phyloP scores from a whole-genome alignment of 257 asterid species.

The Petrea volubilis region DNA sequence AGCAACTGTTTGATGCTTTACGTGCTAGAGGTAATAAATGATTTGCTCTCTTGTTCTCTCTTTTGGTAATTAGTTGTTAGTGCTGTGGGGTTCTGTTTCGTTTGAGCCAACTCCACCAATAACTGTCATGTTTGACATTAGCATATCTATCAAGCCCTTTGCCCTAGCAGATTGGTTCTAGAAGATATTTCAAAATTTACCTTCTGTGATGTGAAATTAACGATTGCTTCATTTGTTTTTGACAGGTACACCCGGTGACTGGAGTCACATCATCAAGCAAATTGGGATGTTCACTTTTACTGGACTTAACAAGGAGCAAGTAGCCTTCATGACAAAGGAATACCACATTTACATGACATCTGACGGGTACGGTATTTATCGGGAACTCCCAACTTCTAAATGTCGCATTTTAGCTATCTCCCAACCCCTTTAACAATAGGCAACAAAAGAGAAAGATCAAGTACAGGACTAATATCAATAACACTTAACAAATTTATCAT shows the following conservation, averaged over 20 bases:
- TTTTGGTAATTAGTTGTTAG: neutral
- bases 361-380: slow-evolving; percentile 65
- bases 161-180: neutral
- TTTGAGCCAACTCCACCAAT: neutral
- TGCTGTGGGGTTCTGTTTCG: neutral
- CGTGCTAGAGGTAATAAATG: slow-evolving; percentile 56
- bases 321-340: slow-evolving; percentile 82
- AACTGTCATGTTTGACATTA: neutral
- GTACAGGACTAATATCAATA: too few species aligned
- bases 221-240: slow-evolving; percentile 3
- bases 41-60: neutral
- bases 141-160: neutral
- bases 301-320: slow-evolving; percentile 80
- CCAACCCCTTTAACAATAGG: neutral
- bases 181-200: too few species aligned
- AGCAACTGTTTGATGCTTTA: slow-evolving; percentile 81
- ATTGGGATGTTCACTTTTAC: slow-evolving; percentile 99
- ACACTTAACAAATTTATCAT: too few species aligned
- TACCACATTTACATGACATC: slow-evolving; percentile 97
- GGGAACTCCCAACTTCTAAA: neutral
- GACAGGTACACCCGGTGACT: slow-evolving; percentile 97
- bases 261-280: slow-evolving; percentile 99
- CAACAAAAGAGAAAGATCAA: neutral
- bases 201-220: too few species aligned
- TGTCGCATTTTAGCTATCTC: neutral